Conservation (phyloP, 208 protist species). For the Naegleria lovaniensis region DNA sequence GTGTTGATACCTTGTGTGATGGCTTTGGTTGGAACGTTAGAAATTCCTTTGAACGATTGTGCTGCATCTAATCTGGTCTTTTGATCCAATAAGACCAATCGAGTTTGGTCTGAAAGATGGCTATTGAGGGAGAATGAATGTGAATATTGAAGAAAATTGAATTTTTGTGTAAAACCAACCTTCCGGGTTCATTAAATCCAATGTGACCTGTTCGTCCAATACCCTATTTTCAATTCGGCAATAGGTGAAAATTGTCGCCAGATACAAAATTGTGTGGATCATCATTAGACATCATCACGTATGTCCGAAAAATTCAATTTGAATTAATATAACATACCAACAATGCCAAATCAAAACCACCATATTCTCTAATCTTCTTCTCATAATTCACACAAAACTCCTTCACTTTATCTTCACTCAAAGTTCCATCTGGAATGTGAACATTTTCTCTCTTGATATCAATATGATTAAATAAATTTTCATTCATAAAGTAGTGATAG, state of each 20-base stretch:
- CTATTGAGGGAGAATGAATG: neutral
- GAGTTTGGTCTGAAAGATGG: conserved; percentile 28
- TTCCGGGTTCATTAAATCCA: conserved; percentile 54
- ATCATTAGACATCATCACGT: too few species aligned
- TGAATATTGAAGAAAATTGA: too few species aligned
- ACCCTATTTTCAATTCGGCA: conserved; percentile 36
- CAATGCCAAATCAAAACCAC: conserved; percentile 51
- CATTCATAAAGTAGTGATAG: conserved; percentile 44
- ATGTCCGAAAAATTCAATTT: too few species aligned
- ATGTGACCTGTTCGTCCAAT: conserved; percentile 41
- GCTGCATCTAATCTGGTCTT: conserved; percentile 49
- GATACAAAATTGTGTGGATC: too few species aligned
- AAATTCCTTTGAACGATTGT: conserved; percentile 46
- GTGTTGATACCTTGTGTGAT: conserved; percentile 50
- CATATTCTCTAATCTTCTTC: conserved; percentile 30
- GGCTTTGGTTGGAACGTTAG: conserved; percentile 46
- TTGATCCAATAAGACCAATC: conserved; percentile 49
- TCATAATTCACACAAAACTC: conserved; percentile 40
- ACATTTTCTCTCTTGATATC: conserved; percentile 46
- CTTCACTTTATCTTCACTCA: neutral
- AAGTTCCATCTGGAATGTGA: conserved; percentile 41
- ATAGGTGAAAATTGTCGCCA: neutral
- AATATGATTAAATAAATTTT: conserved; percentile 48
- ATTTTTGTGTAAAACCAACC: too few species aligned
- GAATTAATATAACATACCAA: conserved; percentile 38